Conservation (phyloP, 768 basidiomycete genomes). For the Podaxis sp. region DNA sequence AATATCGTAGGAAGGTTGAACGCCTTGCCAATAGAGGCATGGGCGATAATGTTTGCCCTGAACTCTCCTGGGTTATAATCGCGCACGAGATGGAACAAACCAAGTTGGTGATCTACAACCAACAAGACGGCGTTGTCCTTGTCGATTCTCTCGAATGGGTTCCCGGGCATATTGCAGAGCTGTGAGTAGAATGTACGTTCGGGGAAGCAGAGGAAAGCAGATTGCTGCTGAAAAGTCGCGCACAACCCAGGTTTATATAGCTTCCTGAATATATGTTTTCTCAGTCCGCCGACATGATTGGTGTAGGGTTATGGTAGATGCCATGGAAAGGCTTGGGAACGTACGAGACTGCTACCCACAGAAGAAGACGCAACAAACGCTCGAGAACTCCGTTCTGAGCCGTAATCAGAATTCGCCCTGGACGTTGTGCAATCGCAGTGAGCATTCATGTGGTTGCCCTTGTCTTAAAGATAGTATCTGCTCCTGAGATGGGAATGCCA, state of each 20-base stretch:
- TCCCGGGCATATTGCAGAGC: background rate
- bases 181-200: background rate
- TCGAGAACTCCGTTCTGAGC: background rate
- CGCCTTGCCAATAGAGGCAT: constrained; percentile 43
- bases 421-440: background rate
- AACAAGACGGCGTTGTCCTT: constrained; percentile 43
- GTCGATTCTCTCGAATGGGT: constrained; percentile 32
- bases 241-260: background rate
- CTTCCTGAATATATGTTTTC: background rate
- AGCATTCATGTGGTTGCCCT: background rate
- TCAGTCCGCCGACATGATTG: background rate
- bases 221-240: background rate
- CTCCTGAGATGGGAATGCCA: background rate
- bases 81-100: constrained; percentile 45
- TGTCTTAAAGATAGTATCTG: background rate
- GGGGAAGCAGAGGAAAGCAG: background rate
- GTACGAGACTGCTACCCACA: background rate
- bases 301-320: background rate
- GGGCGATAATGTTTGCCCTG: constrained; percentile 46
- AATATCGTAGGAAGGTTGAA: constrained; percentile 47
- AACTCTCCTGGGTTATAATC: constrained; percentile 39
- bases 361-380: background rate
- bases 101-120: constrained; percentile 50
- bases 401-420: background rate
- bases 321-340: background rate